Base-by-base conservation (phyloP, 2,329 filamentous ascomycete genomes). In the Diaporthe sp. region DNA sequence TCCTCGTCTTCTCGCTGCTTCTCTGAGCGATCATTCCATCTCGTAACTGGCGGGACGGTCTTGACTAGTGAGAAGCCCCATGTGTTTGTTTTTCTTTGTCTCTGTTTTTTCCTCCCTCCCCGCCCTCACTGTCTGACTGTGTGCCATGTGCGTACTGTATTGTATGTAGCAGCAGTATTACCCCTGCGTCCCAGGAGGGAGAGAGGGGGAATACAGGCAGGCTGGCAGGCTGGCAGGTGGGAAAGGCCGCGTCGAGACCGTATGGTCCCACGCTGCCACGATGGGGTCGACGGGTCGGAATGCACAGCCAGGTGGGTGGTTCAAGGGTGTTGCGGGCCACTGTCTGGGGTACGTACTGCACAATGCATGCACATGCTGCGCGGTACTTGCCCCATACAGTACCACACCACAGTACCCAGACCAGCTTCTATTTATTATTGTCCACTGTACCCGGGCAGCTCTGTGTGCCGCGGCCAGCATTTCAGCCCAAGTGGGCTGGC, bases 401-500 rank as follows among this genome's bases (percentile, higher is more conserved):
- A 47, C 60, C 40, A 28, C 54, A 10, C 40, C 64, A 68, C 64
- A 68, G 64, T 68, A 68, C 30, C 19, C 25, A 50, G 13, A 8
- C 64, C 42, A 19, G n/a, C 19, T 64, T 60, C 55, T 52, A 60
- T 68, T 54, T 54, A 38, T 61, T 61, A 35, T 45, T 45, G 38
- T 45, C 58, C 58, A 64, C 58, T 38, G 61, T 25, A 50, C 61
- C n/a, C 22, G 17, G 15, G n/a, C 38, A 40, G 58, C 35, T 28
- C 30, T 60, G 54, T 50, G 50, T 64, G 35, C 67, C 58, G 60
- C 47, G 50, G 38, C 67, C 47, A 52, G 74, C 61, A 74, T 69
- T 74, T 69, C 72, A 69, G 74, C 74, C 74, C 74, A 76, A 76
- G 74, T 76, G 74, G 74, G 74, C 74, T 68, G 70, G 69, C 42